These are phyloP conservation scores for Ustilago lituana DNA, from an alignment of 1,284 basidiomycete genomes.

Conservation along the genomic window DNA sequence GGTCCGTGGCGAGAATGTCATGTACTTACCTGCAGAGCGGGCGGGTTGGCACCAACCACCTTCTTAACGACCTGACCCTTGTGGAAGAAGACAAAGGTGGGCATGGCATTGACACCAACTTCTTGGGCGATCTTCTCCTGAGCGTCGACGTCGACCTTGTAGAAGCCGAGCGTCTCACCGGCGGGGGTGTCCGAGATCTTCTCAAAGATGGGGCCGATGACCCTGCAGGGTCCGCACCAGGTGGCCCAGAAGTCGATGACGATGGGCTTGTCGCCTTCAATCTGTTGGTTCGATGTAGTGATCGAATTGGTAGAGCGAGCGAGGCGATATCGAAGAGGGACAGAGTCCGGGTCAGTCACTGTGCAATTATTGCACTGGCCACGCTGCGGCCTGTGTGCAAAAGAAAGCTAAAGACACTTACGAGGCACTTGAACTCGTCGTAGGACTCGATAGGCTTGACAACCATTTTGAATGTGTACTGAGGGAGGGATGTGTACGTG, in stretches of 20 bases:
- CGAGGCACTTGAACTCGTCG: constrained; percentile 73
- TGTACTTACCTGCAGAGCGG: constrained; percentile 70
- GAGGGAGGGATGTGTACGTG: too few relatives aligned
- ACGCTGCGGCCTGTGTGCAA: not conserved
- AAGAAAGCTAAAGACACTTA: constrained; percentile 48
- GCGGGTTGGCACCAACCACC: constrained; percentile 74
- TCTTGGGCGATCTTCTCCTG: constrained; percentile 72
- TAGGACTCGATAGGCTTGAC: constrained; percentile 72
- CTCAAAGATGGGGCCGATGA: constrained; percentile 82
- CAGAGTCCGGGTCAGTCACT: not conserved
- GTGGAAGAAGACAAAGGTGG: constrained; percentile 80
- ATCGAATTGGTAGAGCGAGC: not conserved
- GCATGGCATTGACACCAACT: constrained; percentile 81
- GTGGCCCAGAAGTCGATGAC: constrained; percentile 67
- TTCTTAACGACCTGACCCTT: constrained; percentile 75
- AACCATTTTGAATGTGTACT: constrained; percentile 48
- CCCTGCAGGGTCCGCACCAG: constrained; percentile 73
- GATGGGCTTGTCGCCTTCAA: constrained; percentile 71
- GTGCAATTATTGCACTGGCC: not conserved
- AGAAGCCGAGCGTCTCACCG: constrained; percentile 73
- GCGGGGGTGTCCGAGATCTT: constrained; percentile 71
- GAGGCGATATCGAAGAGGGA: not conserved
- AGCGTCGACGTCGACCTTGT: constrained; percentile 74
- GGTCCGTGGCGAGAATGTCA: too few relatives aligned
- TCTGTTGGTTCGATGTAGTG: constrained; percentile 51